A percentile compares a stretch with the other conserved stretches of the same genome.
Conservation (phyloP, 768 basidiomycete genomes). For the Jaapia argillacea region DNA sequence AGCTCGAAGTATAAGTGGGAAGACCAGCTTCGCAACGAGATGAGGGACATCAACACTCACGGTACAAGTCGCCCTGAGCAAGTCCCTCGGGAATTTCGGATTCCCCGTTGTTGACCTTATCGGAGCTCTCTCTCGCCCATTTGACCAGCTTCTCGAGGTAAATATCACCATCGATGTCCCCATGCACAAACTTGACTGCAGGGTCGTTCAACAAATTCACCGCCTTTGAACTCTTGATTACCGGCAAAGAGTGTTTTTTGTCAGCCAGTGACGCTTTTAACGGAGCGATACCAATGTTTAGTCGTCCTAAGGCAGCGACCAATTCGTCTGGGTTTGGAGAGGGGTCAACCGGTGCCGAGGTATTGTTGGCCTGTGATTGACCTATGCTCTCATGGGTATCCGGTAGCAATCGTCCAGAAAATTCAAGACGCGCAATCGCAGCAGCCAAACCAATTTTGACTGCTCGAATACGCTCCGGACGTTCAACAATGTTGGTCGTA, state of each 20-base stretch:
- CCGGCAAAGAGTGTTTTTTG: too few species aligned
- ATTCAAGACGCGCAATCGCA: constrained; percentile 66
- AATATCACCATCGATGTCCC: constrained; percentile 54
- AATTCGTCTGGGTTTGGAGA: constrained; percentile 27
- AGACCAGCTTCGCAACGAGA: too few species aligned
- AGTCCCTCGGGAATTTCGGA: constrained; percentile 70
- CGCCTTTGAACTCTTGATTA: constrained; percentile 44
- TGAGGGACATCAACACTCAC: too few species aligned
- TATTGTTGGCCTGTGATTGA: too few species aligned
- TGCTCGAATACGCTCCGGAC: constrained; percentile 82
- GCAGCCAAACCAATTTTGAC: constrained; percentile 76
- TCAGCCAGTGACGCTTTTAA: too few species aligned
- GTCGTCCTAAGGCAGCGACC: constrained; percentile 32
- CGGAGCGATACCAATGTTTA: constrained; percentile 29
- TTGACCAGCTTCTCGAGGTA: constrained; percentile 54
- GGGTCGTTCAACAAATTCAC: constrained; percentile 46
- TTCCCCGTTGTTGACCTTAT: constrained; percentile 48
- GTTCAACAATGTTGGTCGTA: constrained; percentile 72
- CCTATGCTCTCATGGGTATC: constrained; percentile 20
- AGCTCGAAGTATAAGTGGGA: too few species aligned
- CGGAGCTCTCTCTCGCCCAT: constrained; percentile 50
- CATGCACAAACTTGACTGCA: constrained; percentile 69
- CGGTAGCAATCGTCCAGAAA: too few species aligned
- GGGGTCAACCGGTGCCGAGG: neutral
- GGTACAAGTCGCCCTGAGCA: constrained; percentile 75